These are phyloP conservation scores for Neofusicoccum kwambonambiense DNA, from an alignment of 2,329 filamentous ascomycete genomes.

Conservation along the genomic window DNA sequence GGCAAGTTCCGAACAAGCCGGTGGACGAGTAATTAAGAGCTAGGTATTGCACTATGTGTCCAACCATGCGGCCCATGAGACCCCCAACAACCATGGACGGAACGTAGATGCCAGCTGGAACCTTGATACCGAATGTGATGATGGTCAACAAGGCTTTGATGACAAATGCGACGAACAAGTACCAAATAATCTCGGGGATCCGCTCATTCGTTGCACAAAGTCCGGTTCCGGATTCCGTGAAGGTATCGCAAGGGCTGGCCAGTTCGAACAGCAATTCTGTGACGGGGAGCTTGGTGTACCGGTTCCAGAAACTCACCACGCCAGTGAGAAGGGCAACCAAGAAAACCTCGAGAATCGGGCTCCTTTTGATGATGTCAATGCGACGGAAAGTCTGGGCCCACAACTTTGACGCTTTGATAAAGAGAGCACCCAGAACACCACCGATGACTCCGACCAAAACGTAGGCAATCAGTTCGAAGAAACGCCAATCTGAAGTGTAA, in stretches of 20 bases:
- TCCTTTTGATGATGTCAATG: conserved; percentile 74
- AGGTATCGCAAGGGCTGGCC: conserved; percentile 79
- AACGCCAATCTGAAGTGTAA: conserved; percentile 87
- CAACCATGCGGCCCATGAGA: conserved; percentile 82
- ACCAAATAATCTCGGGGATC: conserved; percentile 73
- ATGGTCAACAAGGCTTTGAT: conserved; percentile 87
- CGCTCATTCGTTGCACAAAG: conserved; percentile 75
- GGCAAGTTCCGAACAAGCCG: conserved; percentile 72
- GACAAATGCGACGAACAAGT: conserved; percentile 74
- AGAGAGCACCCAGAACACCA: conserved; percentile 80
- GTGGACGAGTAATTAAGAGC: conserved; percentile 72
- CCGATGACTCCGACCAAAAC: conserved; percentile 83
- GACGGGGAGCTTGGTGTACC: conserved; percentile 82
- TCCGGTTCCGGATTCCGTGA: conserved; percentile 65
- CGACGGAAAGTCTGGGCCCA: conserved; percentile 90
- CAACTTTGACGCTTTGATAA: conserved; percentile 90
- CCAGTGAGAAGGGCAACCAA: conserved; percentile 85
- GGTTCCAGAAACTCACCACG: conserved; percentile 88
- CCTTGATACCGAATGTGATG: conserved; percentile 93
- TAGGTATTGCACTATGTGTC: conserved; percentile 79
- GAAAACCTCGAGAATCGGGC: conserved; percentile 82
- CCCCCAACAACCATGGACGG: conserved; percentile 98
- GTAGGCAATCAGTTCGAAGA: conserved; percentile 85
- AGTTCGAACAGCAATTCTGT: conserved; percentile 88
- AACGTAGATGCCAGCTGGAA: conserved; percentile 95